A percentile compares a stretch with the other conserved stretches of the same genome.
Conservation (phyloP, 208 protist species). For the Trypanosoma grayi region DNA sequence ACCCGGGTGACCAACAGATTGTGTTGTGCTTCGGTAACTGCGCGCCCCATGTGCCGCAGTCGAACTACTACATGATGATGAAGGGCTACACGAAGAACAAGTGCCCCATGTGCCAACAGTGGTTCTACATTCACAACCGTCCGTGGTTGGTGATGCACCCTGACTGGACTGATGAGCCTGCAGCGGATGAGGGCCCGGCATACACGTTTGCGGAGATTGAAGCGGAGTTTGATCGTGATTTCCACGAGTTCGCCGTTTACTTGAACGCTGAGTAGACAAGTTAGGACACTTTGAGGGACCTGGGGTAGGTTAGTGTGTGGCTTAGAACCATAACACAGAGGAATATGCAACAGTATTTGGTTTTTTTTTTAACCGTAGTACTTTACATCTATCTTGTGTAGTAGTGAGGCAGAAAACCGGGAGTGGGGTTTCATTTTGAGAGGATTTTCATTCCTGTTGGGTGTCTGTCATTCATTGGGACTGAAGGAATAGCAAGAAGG, state of each 20-base stretch:
- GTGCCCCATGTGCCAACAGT: conserved; percentile 89
- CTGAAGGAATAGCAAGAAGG: too few species aligned
- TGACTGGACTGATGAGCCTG: conserved; percentile 90
- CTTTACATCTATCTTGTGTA: background rate
- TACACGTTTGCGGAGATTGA: conserved; percentile 91
- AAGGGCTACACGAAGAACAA: conserved; percentile 90
- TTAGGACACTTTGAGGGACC: background rate
- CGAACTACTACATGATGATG: conserved; percentile 91
- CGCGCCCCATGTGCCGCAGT: conserved; percentile 85
- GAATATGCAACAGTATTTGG: background rate
- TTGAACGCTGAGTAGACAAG: conserved; percentile 79
- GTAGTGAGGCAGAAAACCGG: background rate
- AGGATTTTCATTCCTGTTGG: conserved; percentile 1
- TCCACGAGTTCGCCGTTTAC: conserved; percentile 89
- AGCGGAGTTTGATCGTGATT: conserved; percentile 89
- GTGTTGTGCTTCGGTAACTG: conserved; percentile 89
- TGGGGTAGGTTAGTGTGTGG: background rate
- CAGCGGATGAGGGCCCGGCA: conserved; percentile 82
- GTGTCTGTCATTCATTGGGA: background rate
- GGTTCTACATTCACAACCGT: conserved; percentile 89
- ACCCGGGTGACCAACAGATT: conserved; percentile 84
- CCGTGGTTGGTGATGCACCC: conserved; percentile 89
- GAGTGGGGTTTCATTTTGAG: background rate
- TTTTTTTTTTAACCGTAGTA: conserved; percentile 9
- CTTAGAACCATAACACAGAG: background rate